phyloP scores from a whole-genome alignment of 306 rosid species.

The Lathyrus aphaca region DNA sequence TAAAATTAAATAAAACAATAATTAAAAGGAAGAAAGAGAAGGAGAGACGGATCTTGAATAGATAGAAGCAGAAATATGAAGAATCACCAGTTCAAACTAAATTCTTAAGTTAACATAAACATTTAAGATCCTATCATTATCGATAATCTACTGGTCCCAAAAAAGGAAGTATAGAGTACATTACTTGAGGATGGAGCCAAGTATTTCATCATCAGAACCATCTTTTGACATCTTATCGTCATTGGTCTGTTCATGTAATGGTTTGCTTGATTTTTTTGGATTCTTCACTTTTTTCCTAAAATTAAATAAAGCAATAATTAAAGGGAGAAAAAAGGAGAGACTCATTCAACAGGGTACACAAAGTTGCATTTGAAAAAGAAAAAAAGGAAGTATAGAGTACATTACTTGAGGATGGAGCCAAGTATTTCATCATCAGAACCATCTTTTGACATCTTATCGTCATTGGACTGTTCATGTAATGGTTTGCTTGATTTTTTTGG shows the following conservation, averaged over 20 bases:
- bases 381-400: conserved; percentile 14
- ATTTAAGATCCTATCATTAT: conserved; percentile 15
- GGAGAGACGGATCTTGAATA: background rate
- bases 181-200: conserved; percentile 61
- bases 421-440: conserved; percentile 60
- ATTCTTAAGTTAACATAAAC: conserved; percentile 25
- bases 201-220: conserved; percentile 58
- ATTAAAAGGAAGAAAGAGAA: conserved; percentile 17
- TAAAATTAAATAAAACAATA: conserved; percentile 38
- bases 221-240: conserved; percentile 40
- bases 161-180: conserved; percentile 21
- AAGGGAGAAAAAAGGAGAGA: conserved; percentile 14
- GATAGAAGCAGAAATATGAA: conserved; percentile 6
- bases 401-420: conserved; percentile 59
- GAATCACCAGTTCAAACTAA: conserved; percentile 26
- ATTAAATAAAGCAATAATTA: conserved; percentile 30
- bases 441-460: conserved; percentile 40
- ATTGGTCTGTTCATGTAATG: conserved; percentile 35
- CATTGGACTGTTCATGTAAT: conserved; percentile 36
- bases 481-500: conserved; percentile 32
- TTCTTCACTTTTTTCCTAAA: conserved; percentile 50
- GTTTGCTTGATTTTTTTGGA: conserved; percentile 31
- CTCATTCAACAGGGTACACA: conserved; percentile 19
- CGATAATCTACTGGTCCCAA: conserved; percentile 5
- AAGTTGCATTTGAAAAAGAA: conserved; percentile 29